A percentile compares a stretch with the other conserved stretches of the same genome.
These are phyloP conservation scores for Pseudocercospora musae DNA, from an alignment of 2,329 filamentous ascomycete species.

Conservation along the genomic window DNA sequence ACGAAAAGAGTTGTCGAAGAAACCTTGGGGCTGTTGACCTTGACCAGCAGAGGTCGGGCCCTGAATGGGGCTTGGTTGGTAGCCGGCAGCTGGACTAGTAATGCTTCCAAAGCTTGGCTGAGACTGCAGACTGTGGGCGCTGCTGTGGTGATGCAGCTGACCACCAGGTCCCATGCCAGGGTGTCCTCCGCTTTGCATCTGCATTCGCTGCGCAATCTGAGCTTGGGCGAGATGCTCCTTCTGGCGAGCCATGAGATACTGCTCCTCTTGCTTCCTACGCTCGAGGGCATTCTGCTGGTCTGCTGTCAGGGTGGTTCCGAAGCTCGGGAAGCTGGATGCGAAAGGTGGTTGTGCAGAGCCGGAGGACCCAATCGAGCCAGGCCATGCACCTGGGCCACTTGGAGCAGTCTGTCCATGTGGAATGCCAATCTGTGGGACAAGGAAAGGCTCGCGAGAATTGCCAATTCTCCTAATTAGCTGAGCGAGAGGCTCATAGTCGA, in stretches of 20 bases:
- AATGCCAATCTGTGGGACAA: constrained; percentile 95
- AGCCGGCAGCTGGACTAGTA: constrained; percentile 64
- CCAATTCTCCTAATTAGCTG: constrained; percentile 94
- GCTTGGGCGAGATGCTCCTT: constrained; percentile 89
- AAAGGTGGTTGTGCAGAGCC: constrained; percentile 68
- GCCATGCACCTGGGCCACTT: constrained; percentile 43
- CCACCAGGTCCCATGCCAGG: constrained; percentile 43
- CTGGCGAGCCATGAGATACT: constrained; percentile 93
- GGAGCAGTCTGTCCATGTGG: constrained; percentile 70
- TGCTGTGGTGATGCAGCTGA: constrained; percentile 85
- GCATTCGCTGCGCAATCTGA: constrained; percentile 71
- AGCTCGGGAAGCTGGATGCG: constrained; percentile 89
- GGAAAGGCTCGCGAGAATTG: constrained; percentile 94
- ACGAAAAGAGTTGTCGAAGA: constrained; percentile 63
- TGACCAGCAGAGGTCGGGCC: constrained; percentile 29
- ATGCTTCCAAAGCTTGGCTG: constrained; percentile 97
- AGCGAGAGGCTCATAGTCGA: constrained; percentile 89
- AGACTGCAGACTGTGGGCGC: constrained; percentile 91
- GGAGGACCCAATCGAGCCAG: constrained; percentile 29
- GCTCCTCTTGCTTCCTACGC: constrained; percentile 94
- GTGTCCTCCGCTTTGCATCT: constrained; percentile 53
- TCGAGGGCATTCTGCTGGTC: constrained; percentile 98
- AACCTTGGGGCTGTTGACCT: constrained; percentile 52
- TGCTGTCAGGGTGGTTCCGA: constrained; percentile 91
- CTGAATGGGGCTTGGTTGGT: constrained; percentile 59